Conservation (phyloP, 108 stramenopile species). For the Aurantiochytrium sp. region DNA sequence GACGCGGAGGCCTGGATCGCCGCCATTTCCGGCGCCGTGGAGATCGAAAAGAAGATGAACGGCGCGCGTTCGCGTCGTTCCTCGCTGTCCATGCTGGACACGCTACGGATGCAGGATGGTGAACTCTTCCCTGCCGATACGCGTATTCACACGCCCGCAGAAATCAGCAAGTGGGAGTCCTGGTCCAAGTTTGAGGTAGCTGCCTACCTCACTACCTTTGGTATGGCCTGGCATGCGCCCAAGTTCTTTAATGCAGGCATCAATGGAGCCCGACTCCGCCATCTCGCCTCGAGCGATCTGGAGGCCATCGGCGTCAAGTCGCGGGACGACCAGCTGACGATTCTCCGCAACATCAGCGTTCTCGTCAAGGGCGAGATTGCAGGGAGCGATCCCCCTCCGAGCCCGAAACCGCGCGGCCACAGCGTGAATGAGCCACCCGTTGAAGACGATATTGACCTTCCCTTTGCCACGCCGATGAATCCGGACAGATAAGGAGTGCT, state of each 20-base stretch:
- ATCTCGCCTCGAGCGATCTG: not conserved
- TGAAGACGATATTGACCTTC: not conserved
- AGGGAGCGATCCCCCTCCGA: not conserved
- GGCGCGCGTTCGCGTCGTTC: not conserved
- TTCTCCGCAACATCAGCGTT: not conserved
- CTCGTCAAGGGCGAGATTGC: conserved; percentile 3
- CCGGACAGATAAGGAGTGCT: too few relatives aligned
- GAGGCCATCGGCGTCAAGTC: not conserved
- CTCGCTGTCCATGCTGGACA: not conserved
- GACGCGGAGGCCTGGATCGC: conserved; percentile 1
- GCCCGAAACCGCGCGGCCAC: not conserved
- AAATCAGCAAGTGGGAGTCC: conserved; percentile 13
- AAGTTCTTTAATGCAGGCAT: not conserved
- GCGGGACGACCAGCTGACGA: not conserved
- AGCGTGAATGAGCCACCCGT: not conserved
- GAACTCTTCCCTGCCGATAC: not conserved
- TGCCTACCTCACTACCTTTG: not conserved
- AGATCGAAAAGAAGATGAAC: not conserved
- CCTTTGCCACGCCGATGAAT: not conserved
- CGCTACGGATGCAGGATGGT: not conserved
- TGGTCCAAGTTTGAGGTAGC: not conserved
- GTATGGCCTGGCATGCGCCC: not conserved
- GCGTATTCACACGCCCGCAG: not conserved
- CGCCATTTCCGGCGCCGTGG: not conserved
- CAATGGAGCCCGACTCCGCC: not conserved